phyloP scores from a whole-genome alignment of 805 yeast genomes.

The Lachancea kluyveri region DNA sequence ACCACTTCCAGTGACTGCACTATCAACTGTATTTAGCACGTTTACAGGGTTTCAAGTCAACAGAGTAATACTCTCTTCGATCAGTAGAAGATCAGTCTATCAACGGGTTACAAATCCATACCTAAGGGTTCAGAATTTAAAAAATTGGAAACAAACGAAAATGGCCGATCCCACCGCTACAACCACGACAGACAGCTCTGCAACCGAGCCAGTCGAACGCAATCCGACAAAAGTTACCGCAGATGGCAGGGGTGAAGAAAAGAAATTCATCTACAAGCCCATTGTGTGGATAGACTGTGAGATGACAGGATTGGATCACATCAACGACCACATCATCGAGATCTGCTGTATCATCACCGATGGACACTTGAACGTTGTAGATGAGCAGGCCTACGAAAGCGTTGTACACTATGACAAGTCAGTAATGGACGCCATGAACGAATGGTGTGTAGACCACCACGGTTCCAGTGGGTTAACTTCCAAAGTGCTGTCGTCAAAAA shows the following conservation, averaged over 20 bases:
- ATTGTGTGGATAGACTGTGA: slow-evolving; percentile 97
- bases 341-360: slow-evolving; percentile 89
- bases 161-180: no score
- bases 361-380: slow-evolving; percentile 65
- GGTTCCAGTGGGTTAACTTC: slow-evolving; percentile 70
- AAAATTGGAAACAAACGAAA: no score
- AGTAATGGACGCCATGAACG: slow-evolving; percentile 66
- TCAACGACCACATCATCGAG: slow-evolving; percentile 80
- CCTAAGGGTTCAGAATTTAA: no score
- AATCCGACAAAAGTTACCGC: background rate
- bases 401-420: slow-evolving; percentile 64
- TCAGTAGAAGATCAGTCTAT: no score
- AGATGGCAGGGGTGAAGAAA: slow-evolving; percentile 7
- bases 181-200: no score
- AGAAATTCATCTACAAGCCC: no score
- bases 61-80: no score
- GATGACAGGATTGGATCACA: slow-evolving; percentile 91
- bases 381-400: slow-evolving; percentile 69
- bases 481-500: slow-evolving; percentile 52
- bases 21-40: no score
- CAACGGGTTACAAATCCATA: no score
- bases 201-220: no score
- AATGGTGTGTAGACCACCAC: slow-evolving; percentile 85
- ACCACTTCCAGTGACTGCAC: no score
- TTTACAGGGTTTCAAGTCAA: no score